Evolutionary conservation across 495 filamentous ascomycete species (phyloP).

Genomic region (Tuber indicum): DNA sequence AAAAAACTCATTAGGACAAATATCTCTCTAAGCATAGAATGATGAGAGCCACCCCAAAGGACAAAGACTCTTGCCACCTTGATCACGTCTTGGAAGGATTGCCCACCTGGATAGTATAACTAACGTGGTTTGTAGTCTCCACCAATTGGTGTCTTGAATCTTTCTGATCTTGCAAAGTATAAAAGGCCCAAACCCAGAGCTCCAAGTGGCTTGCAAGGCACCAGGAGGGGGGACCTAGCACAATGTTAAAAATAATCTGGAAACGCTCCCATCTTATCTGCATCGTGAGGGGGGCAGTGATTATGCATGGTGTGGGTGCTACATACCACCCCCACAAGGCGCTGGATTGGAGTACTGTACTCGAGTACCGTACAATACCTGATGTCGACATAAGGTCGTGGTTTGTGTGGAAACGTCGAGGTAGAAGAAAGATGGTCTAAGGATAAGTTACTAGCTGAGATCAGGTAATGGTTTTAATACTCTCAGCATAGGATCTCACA

Average conservation of each 20-base stretch:
- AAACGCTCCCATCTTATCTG: not conserved
- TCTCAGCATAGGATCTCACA: not conserved
- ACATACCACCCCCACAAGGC: constrained; percentile 39
- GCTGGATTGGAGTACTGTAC: constrained; percentile 18
- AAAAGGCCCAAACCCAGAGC: constrained; percentile 29
- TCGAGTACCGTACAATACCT: not conserved
- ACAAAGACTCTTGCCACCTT: not conserved
- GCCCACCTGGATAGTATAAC: constrained; percentile 39
- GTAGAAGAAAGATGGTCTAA: constrained; percentile 29
- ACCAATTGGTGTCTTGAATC: constrained; percentile 38
- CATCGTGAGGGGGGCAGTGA: not conserved
- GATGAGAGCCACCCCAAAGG: not conserved
- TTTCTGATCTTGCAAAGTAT: constrained; percentile 40
- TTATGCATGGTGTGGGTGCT: constrained; percentile 8
- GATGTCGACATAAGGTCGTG: constrained; percentile 25
- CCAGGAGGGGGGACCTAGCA: constrained; percentile 30
- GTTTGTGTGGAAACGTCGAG: constrained; percentile 29
- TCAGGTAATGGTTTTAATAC: constrained; percentile 14
- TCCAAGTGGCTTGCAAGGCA: constrained; percentile 38
- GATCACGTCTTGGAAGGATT: not conserved
- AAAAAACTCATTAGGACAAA: constrained; percentile 10
- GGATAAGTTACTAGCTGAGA: constrained; percentile 19
- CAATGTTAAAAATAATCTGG: constrained; percentile 24
- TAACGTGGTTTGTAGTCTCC: constrained; percentile 38
- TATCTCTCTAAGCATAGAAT: not conserved